Percentiles rank a stretch among this genome's conserved stretches.
Evolutionary conservation across 768 basidiomycete genomes (phyloP).

Genomic region (Lactarius quietus): DNA sequence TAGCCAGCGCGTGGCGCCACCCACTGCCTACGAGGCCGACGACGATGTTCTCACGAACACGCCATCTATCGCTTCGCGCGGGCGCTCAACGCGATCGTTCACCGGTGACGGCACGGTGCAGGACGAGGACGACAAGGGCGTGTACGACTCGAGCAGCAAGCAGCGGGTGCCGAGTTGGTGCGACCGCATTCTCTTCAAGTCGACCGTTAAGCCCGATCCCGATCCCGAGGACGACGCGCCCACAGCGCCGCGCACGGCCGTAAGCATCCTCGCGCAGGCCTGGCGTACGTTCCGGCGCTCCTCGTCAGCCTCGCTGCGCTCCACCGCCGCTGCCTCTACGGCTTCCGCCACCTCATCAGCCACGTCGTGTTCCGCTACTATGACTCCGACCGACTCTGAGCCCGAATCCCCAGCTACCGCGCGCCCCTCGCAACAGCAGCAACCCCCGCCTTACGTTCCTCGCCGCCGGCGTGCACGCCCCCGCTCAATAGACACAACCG

Average conservation of each 20-base stretch:
- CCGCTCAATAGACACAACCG: constrained; percentile 17
- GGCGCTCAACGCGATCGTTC: constrained; percentile 16
- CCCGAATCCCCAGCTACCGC: not conserved
- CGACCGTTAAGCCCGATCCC: constrained; percentile 53
- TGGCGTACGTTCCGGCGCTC: constrained; percentile 24
- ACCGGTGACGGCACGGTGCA: constrained; percentile 36
- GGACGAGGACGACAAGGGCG: constrained; percentile 49
- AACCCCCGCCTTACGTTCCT: constrained; percentile 15
- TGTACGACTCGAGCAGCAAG: constrained; percentile 80
- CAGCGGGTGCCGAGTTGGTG: constrained; percentile 87
- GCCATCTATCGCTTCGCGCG: constrained; percentile 2
- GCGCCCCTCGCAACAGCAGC: not conserved
- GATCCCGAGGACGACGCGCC: constrained; percentile 40
- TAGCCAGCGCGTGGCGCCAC: not conserved
- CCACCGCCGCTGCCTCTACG: not conserved
- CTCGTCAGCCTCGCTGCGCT: constrained; percentile 18
- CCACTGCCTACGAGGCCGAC: not conserved
- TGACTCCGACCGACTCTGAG: not conserved
- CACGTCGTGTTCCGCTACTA: not conserved
- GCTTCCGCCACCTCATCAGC: not conserved
- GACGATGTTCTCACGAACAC: constrained; percentile 1
- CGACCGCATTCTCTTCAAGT: constrained; percentile 81
- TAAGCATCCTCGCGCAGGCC: constrained; percentile 25
- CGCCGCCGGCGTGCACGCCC: constrained; percentile 19
- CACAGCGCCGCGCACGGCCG: constrained; percentile 29